Base-by-base conservation (phyloP, 352 stramenopile species). In the Elongisporangium anandrum region DNA sequence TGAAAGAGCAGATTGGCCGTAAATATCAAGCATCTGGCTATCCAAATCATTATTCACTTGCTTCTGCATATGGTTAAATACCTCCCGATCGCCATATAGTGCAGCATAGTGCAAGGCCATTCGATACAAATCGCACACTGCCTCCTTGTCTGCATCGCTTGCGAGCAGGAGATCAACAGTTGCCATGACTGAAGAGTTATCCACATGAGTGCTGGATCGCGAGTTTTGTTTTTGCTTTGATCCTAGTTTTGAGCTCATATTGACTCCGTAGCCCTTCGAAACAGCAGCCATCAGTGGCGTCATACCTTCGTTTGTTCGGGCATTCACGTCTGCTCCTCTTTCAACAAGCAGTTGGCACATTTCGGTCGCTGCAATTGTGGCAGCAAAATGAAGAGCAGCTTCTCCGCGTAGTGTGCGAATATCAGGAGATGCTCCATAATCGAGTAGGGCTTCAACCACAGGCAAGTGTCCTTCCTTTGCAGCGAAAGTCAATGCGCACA, bases 231-330 rank as follows among this genome's bases (percentile, higher is more conserved):
- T 45, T 45, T 45, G 34, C 34, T 45, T 45, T 45, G 34, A 45
- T 45, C 34, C 34, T 4, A 45, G 34, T 12, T 45, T 78, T n/a
- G 29, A 60, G 3, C 62, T 73, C 61, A 73, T 72, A 13, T 38
- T 70, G 26, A 63, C 52, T 3, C 65, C 73, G 20, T 75, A 52
- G 20, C 83, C 84, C 61, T 72, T 79, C 1, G 73, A 63, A 5
- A 81, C 85, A n/a, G 79, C 84, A 13, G 90, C 71, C 70, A 95
- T 94, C 54, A 95, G 57, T 10, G 87, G 84, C 10, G 87, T 95
- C 57, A 88, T 54, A 1, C 83, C 84, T 54, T 87, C 64, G 24
- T 68, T 79, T 50, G 84, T 93, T 16, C 83, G 79, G 50, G 80
- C 76, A 61, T 95, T 77, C 19, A 93, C 70, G 59, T 79, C 64